Evolutionary conservation across 495 filamentous ascomycete species (phyloP).

Genomic region (Aspergillus egyptiacus): DNA sequence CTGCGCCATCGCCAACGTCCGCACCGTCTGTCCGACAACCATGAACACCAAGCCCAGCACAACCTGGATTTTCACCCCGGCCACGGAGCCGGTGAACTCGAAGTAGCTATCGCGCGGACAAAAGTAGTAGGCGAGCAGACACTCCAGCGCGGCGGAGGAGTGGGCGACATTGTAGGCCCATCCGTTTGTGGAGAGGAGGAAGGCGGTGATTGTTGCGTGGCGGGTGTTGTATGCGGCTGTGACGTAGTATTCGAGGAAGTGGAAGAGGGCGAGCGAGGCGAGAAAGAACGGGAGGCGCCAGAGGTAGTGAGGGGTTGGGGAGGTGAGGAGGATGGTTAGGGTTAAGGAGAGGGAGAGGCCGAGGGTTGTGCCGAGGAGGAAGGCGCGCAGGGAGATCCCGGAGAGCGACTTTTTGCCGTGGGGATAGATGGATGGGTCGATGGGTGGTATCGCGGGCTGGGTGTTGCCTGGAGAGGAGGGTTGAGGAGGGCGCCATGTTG

Average conservation of each 20-base stretch:
- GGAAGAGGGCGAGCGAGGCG: constrained; percentile 69
- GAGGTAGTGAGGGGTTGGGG: constrained; percentile 41
- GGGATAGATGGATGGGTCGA: constrained; percentile 42
- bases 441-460: background rate
- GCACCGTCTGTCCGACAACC: constrained; percentile 60
- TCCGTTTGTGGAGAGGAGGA: constrained; percentile 83
- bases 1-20: constrained; percentile 78
- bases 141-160: constrained; percentile 63
- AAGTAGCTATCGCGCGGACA: constrained; percentile 45
- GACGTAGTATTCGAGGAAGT: constrained; percentile 92
- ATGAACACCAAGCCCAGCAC: constrained; percentile 59
- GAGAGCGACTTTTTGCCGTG: constrained; percentile 62
- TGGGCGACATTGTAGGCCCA: constrained; percentile 81
- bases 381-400: constrained; percentile 73
- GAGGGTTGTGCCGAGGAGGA: constrained; percentile 48
- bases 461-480: background rate
- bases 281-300: constrained; percentile 86
- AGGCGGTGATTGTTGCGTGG: constrained; percentile 63
- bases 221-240: constrained; percentile 79
- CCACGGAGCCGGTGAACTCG: constrained; percentile 15
- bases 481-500: constrained; percentile 2
- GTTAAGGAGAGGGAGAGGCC: constrained; percentile 34
- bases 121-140: constrained; percentile 51
- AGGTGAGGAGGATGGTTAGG: no score
- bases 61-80: constrained; percentile 24